A percentile compares a stretch with the other conserved stretches of the same genome.
phyloP scores from a whole-genome alignment of 2,329 filamentous ascomycete species.

The Alternaria triticimaculans region DNA sequence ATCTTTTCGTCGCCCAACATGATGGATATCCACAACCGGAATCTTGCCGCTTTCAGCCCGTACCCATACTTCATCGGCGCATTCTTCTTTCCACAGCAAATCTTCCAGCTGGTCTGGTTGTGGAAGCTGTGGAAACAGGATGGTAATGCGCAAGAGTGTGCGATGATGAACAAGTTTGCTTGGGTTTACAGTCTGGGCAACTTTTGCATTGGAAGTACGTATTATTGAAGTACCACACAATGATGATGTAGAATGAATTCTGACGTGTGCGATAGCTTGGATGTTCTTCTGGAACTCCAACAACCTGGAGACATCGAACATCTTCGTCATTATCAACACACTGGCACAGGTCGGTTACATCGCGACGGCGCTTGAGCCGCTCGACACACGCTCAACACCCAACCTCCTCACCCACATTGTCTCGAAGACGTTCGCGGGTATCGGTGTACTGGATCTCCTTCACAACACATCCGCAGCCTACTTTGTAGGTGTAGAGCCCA shows the following conservation, averaged over 20 bases:
- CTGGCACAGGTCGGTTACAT: slow-evolving; percentile 63
- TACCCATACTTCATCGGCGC: slow-evolving; percentile 65
- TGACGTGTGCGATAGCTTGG: slow-evolving; percentile 51
- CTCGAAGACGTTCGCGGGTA: slow-evolving; percentile 66
- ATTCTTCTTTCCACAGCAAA: slow-evolving; percentile 68
- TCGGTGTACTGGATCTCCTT: slow-evolving; percentile 65
- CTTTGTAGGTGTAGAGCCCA: slow-evolving; percentile 58
- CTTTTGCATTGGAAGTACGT: slow-evolving; percentile 64
- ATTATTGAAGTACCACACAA: neutral
- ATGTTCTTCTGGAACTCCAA: slow-evolving; percentile 68
- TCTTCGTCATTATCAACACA: slow-evolving; percentile 64
- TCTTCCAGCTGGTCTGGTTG: slow-evolving; percentile 65
- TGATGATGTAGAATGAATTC: neutral
- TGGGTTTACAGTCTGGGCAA: slow-evolving; percentile 65
- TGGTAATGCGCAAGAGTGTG: slow-evolving; percentile 53
- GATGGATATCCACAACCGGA: slow-evolving; percentile 65
- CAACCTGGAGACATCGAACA: slow-evolving; percentile 58
- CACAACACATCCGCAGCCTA: slow-evolving; percentile 66
- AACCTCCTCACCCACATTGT: slow-evolving; percentile 66
- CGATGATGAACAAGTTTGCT: slow-evolving; percentile 61
- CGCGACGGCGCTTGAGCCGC: slow-evolving; percentile 55
- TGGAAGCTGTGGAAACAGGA: slow-evolving; percentile 62
- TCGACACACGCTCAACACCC: slow-evolving; percentile 58
- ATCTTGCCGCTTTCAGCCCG: slow-evolving; percentile 65
- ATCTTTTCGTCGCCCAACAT: slow-evolving; percentile 64